Evolutionary conservation across 2,329 filamentous ascomycete species (phyloP).

Genomic region (Monilinia laxa): DNA sequence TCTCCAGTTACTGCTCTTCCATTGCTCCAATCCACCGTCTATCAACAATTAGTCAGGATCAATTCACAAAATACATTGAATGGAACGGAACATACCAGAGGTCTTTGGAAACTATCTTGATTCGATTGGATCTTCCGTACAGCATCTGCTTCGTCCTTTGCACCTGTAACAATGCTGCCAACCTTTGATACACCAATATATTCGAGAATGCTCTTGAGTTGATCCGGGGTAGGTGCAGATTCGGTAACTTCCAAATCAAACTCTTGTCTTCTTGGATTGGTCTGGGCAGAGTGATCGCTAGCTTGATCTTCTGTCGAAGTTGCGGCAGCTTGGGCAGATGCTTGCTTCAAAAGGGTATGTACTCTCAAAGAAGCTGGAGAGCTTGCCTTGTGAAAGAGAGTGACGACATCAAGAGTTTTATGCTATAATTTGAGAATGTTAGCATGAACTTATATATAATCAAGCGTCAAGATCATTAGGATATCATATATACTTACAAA

Average conservation of each 20-base stretch:
- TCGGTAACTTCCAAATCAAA: conserved; percentile 89
- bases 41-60: conserved; percentile 34
- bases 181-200: conserved; percentile 67
- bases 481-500: conserved; percentile 34
- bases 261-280: conserved; percentile 53
- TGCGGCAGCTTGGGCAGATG: conserved; percentile 66
- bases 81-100: conserved; percentile 61
- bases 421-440: conserved; percentile 48
- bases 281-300: conserved; percentile 62
- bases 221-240: conserved; percentile 74
- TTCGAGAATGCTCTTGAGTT: conserved; percentile 79
- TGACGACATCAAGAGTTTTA: conserved; percentile 86
- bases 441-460: conserved; percentile 17
- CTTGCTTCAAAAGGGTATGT: conserved; percentile 75
- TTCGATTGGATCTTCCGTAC: conserved; percentile 74
- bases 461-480: not conserved
- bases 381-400: conserved; percentile 87
- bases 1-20: conserved; percentile 77
- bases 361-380: conserved; percentile 71
- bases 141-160: conserved; percentile 72
- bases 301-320: conserved; percentile 74
- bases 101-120: conserved; percentile 66
- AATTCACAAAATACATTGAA: not conserved
- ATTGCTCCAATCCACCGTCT: conserved; percentile 89
- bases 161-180: conserved; percentile 70